Evolutionary conservation across 106 monocot species (phyloP).

Genomic region (Xerophyta viscosa): DNA sequence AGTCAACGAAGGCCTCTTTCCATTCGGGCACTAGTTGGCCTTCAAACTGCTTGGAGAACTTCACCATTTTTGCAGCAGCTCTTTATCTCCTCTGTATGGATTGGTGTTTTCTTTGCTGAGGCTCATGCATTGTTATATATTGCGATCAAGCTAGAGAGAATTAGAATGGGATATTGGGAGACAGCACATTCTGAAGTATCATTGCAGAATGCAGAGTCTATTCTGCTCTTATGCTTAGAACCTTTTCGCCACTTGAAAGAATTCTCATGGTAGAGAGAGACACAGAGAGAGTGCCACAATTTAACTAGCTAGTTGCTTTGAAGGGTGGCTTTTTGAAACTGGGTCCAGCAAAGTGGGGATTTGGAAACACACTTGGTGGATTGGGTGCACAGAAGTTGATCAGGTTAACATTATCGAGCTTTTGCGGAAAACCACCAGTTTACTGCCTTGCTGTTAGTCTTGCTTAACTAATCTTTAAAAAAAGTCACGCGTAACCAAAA

Average conservation of each 20-base stretch:
- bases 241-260: slow-evolving; percentile 1
- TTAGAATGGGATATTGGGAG: slow-evolving; percentile 34
- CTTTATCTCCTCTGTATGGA: slow-evolving; percentile 2
- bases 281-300: too few species aligned
- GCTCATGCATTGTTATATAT: neutral
- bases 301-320: too few species aligned
- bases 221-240: slow-evolving; percentile 14
- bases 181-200: slow-evolving; percentile 87
- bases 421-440: too few species aligned
- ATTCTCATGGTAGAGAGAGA: too few species aligned
- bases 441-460: too few species aligned
- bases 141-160: neutral
- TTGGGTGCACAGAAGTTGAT: too few species aligned
- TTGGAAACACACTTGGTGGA: too few species aligned
- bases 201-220: slow-evolving; percentile 8
- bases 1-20: slow-evolving; percentile 99
- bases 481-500: too few species aligned
- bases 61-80: slow-evolving; percentile 73
- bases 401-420: too few species aligned
- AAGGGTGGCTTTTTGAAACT: too few species aligned
- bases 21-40: slow-evolving; percentile 96
- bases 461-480: too few species aligned
- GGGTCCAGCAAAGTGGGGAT: too few species aligned
- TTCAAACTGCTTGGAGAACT: slow-evolving; percentile 98
- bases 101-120: neutral